These are phyloP conservation scores for Nigrograna mackinnonii DNA, from an alignment of 2,329 filamentous ascomycete species.

Conservation along the genomic window DNA sequence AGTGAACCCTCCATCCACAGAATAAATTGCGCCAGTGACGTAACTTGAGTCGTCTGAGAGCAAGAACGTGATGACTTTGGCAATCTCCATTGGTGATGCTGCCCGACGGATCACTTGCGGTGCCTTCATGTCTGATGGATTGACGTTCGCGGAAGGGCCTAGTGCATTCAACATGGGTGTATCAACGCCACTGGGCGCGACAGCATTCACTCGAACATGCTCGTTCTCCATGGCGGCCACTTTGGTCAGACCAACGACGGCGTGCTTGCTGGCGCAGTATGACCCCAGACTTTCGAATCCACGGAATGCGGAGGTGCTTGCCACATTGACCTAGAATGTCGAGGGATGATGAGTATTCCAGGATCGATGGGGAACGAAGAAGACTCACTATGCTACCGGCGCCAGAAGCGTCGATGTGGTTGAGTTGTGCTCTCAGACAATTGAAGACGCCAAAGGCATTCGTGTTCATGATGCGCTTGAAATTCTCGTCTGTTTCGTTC, in stretches of 20 bases:
- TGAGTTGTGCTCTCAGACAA: constrained; percentile 33
- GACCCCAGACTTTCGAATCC: too few relatives aligned
- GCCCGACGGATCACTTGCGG: constrained; percentile 15
- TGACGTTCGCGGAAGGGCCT: too few relatives aligned
- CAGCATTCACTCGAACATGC: constrained; percentile 43
- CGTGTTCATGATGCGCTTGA: constrained; percentile 34
- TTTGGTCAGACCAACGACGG: constrained; percentile 36
- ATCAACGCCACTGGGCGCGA: too few relatives aligned
- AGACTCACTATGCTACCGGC: too few relatives aligned
- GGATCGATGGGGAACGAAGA: too few relatives aligned
- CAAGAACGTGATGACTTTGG: constrained; percentile 17
- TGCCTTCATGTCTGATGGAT: too few relatives aligned
- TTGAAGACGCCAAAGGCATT: constrained; percentile 40
- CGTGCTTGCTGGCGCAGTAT: constrained; percentile 28
- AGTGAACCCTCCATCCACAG: constrained; percentile 21
- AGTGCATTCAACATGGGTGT: too few relatives aligned
- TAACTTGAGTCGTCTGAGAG: constrained; percentile 20
- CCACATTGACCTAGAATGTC: too few relatives aligned
- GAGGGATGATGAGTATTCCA: too few relatives aligned
- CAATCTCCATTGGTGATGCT: constrained; percentile 15
- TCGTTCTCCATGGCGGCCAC: constrained; percentile 41
- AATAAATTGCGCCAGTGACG: constrained; percentile 17
- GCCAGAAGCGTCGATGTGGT: constrained; percentile 44
- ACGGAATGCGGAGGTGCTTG: too few relatives aligned
- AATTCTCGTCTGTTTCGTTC: too few relatives aligned